Evolutionary conservation across 768 basidiomycete genomes (phyloP).

Genomic region (Tricholoma flavovirens): DNA sequence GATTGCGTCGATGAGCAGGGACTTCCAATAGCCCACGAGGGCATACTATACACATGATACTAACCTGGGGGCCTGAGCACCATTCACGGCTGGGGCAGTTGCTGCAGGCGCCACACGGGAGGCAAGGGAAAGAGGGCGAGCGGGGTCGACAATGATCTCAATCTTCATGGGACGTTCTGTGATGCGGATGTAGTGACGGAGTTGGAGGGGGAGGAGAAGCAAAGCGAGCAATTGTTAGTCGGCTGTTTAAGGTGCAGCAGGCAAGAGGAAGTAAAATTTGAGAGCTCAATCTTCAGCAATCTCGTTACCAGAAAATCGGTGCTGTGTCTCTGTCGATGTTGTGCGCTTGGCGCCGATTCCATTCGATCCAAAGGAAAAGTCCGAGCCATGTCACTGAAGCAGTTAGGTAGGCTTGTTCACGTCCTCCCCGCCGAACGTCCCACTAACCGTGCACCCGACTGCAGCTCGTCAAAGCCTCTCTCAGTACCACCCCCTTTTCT

Average conservation of each 20-base stretch:
- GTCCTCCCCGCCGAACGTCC: constrained; percentile 16
- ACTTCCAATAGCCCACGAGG: constrained; percentile 2
- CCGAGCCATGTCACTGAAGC: constrained; percentile 20
- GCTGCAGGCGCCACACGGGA: constrained; percentile 81
- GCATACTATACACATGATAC: constrained; percentile 11
- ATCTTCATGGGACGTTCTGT: constrained; percentile 98
- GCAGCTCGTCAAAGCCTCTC: constrained; percentile 14
- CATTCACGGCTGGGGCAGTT: constrained; percentile 19
- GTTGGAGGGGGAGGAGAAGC: constrained; percentile 28
- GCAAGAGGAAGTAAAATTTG: constrained; percentile 34
- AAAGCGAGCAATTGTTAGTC: constrained; percentile 44
- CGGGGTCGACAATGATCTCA: constrained; percentile 91
- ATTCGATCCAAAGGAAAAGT: constrained; percentile 9
- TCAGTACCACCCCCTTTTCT: constrained; percentile 8
- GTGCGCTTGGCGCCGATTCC: constrained; percentile 5
- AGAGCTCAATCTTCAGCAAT: constrained; percentile 28
- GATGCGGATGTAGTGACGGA: constrained; percentile 28
- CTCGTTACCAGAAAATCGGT: constrained; percentile 33
- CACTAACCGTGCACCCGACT: constrained; percentile 12
- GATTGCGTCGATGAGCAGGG: constrained; percentile 4
- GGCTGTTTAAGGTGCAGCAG: constrained; percentile 37
- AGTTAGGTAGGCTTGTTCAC: constrained; percentile 20
- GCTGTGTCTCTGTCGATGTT: constrained; percentile 36
- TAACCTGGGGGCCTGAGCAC: constrained; percentile 26
- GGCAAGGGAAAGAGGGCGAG: constrained; percentile 63